Conservation (phyloP, 1,139 yeast genomes). For the Cylindricascospora bacillispora region DNA sequence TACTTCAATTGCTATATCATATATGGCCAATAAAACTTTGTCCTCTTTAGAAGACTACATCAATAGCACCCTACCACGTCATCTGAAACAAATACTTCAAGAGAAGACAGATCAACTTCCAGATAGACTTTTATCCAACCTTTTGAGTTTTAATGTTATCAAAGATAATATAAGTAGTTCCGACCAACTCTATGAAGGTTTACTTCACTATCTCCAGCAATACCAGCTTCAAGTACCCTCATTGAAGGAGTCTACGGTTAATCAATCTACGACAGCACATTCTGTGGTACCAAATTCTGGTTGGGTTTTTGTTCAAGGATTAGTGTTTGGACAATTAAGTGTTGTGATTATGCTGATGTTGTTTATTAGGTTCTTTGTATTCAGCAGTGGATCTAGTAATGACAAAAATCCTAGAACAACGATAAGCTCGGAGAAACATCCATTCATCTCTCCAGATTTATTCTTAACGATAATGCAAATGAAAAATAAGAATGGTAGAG, state of each 20-base stretch:
- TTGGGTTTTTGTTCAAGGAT: conserved; percentile 68
- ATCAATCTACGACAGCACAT: no score
- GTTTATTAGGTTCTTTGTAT: conserved; percentile 77
- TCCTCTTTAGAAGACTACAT: conserved; percentile 28
- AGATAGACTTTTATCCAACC: no score
- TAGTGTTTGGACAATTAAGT: conserved; percentile 73
- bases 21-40: conserved; percentile 15
- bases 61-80: conserved; percentile 24
- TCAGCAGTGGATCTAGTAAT: conserved; percentile 42
- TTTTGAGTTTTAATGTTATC: no score
- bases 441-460: conserved; percentile 1
- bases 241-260: no score
- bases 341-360: conserved; percentile 63
- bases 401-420: conserved; percentile 18
- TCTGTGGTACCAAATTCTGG: no score
- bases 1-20: no score
- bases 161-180: no score
- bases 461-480: conserved; percentile 19
- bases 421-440: conserved; percentile 2
- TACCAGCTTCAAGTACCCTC: no score
- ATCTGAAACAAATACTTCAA: conserved; percentile 24
- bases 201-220: no score
- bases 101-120: no score
- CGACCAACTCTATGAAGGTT: no score
- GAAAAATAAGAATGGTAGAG: conserved; percentile 21